Evolutionary conservation across 768 basidiomycete genomes (phyloP).

Genomic region (Krasilnikovozyma curviuscula): DNA sequence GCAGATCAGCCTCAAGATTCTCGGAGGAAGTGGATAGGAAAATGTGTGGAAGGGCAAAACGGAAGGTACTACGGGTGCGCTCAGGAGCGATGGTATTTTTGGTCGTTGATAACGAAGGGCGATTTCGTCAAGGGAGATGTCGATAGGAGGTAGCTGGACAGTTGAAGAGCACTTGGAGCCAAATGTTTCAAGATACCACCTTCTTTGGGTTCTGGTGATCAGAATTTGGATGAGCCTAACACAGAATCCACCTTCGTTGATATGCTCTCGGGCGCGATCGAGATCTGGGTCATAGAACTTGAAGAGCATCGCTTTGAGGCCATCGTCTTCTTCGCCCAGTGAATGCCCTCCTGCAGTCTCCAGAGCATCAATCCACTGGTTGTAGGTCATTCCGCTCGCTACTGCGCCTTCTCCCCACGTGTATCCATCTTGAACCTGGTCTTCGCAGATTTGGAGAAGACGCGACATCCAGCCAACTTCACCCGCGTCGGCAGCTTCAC

Average conservation of each 20-base stretch:
- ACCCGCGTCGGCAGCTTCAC: too few relatives aligned
- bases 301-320: too few relatives aligned
- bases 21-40: slow-evolving; percentile 31
- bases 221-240: slow-evolving; percentile 33
- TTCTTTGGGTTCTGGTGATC: slow-evolving; percentile 30
- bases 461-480: slow-evolving; percentile 29
- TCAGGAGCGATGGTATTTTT: slow-evolving; percentile 18
- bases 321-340: too few relatives aligned
- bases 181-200: slow-evolving; percentile 30
- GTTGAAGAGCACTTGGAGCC: too few relatives aligned
- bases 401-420: too few relatives aligned
- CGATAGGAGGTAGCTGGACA: too few relatives aligned
- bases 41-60: slow-evolving; percentile 38
- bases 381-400: too few relatives aligned
- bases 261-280: slow-evolving; percentile 13
- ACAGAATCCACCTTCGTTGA: slow-evolving; percentile 32
- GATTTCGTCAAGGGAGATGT: background rate
- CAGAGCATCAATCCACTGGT: too few relatives aligned
- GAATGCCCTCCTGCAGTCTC: too few relatives aligned
- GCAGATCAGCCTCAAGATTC: slow-evolving; percentile 32
- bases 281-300: slow-evolving; percentile 17
- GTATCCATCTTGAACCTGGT: slow-evolving; percentile 27
- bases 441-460: slow-evolving; percentile 27
- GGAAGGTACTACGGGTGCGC: slow-evolving; percentile 27
- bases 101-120: slow-evolving; percentile 12